Percentiles rank a stretch among this genome's conserved stretches.
These are phyloP conservation scores for Penicillium waksmanii DNA, from an alignment of 495 filamentous ascomycete genomes.

Conservation along the genomic window DNA sequence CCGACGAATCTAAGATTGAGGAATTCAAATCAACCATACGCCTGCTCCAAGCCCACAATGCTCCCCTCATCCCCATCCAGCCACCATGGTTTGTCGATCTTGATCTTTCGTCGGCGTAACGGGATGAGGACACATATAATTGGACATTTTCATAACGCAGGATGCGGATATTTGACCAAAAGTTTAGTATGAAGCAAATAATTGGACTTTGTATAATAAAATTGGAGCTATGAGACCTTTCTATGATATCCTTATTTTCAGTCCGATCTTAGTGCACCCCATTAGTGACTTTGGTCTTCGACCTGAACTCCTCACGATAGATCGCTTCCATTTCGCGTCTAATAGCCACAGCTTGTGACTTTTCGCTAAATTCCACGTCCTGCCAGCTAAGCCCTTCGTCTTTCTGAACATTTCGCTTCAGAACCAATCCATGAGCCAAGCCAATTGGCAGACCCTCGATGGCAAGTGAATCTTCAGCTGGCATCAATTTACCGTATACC, in stretches of 20 bases:
- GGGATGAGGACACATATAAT: no score
- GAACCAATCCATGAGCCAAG: background rate
- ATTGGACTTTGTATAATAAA: no score
- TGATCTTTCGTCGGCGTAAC: no score
- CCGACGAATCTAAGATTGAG: no score
- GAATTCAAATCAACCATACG: no score
- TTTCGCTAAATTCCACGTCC: background rate
- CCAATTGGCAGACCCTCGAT: background rate
- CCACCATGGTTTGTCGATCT: no score
- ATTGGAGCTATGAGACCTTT: no score
- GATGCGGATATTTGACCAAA: no score
- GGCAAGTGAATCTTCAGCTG: background rate
- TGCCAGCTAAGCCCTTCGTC: background rate
- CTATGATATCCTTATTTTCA: background rate
- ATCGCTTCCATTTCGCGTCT: background rate
- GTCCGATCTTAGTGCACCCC: background rate
- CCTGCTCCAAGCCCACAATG: no score
- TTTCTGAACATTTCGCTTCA: background rate
- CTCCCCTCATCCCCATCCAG: no score
- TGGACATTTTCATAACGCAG: no score
- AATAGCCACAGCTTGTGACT: background rate
- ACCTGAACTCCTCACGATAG: background rate
- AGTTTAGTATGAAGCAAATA: no score
- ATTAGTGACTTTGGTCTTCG: background rate
- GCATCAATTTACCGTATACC: background rate